Conservation (phyloP, 164 flowering plant genomes). For the Euptelea pleiosperma region DNA sequence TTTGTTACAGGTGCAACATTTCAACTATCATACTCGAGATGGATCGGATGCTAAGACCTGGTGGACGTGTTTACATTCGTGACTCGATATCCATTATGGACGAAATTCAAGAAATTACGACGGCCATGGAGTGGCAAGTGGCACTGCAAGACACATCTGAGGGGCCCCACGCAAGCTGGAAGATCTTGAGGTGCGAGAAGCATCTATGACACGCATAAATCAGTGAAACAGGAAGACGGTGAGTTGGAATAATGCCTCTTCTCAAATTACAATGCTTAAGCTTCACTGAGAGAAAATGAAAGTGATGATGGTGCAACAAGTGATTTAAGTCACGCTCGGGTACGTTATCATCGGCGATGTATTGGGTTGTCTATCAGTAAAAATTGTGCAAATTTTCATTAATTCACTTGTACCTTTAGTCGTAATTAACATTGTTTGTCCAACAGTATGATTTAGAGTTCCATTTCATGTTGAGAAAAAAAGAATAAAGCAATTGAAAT, state of each 20-base stretch:
- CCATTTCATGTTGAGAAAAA: neutral
- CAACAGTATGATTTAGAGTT: neutral
- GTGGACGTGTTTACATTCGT: conserved; percentile 66
- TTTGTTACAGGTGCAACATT: conserved; percentile 48
- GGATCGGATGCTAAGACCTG: conserved; percentile 80
- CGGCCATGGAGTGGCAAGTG: conserved; percentile 62
- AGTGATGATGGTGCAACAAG: neutral
- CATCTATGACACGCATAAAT: conserved; percentile 19
- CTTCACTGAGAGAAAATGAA: neutral
- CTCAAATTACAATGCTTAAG: too few species aligned
- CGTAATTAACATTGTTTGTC: neutral
- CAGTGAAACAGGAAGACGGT: neutral
- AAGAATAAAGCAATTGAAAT: neutral
- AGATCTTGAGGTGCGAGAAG: conserved; percentile 54
- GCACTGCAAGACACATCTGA: conserved; percentile 48
- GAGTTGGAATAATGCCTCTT: neutral
- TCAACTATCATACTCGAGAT: conserved; percentile 77
- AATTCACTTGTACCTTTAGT: neutral
- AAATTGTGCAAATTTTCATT: neutral
- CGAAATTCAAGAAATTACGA: conserved; percentile 46
- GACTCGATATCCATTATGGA: conserved; percentile 42
- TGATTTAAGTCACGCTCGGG: neutral
- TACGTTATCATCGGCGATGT: neutral
- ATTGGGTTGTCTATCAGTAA: too few species aligned
- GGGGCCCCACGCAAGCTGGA: conserved; percentile 69